phyloP scores from a whole-genome alignment of 176 grass and related monocot genomes.

The Paspalum vaginatum region DNA sequence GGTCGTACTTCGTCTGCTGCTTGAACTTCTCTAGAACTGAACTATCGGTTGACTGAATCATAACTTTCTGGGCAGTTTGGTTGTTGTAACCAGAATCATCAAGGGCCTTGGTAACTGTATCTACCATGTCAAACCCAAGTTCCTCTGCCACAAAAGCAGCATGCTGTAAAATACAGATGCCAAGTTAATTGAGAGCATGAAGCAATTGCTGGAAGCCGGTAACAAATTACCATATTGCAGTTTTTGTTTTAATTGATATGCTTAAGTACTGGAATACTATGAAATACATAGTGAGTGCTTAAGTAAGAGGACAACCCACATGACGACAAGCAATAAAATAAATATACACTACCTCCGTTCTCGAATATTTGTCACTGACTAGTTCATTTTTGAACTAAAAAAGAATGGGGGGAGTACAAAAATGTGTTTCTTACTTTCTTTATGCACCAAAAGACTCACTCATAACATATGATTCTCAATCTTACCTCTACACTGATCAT shows the following conservation, averaged over 20 bases:
- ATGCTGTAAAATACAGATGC: conserved; percentile 57
- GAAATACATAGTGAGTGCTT: too few relatives aligned
- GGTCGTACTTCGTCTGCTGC: conserved; percentile 72
- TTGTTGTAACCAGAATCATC: conserved; percentile 60
- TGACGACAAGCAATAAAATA: neutral
- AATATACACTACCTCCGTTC: neutral
- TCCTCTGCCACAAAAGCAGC: conserved; percentile 68
- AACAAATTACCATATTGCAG: neutral
- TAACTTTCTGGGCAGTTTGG: conserved; percentile 57
- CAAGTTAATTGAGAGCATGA: conserved; percentile 8
- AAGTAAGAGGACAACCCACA: too few relatives aligned
- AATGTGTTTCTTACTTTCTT: neutral
- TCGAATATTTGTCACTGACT: too few relatives aligned
- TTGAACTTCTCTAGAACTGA: conserved; percentile 79
- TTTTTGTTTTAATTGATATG: neutral
- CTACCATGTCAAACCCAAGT: conserved; percentile 67
- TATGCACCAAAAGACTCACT: neutral
- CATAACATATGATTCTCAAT: conserved; percentile 3
- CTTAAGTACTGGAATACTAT: conserved; percentile 7
- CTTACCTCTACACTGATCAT: conserved; percentile 92
- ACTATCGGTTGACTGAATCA: conserved; percentile 80
- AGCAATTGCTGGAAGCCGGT: neutral
- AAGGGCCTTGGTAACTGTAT: conserved; percentile 56
- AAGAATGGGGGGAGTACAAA: too few relatives aligned
- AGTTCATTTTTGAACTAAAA: too few relatives aligned